Evolutionary conservation across 177 flowering plant species (phyloP).

Genomic region (Telopea speciosissima): DNA sequence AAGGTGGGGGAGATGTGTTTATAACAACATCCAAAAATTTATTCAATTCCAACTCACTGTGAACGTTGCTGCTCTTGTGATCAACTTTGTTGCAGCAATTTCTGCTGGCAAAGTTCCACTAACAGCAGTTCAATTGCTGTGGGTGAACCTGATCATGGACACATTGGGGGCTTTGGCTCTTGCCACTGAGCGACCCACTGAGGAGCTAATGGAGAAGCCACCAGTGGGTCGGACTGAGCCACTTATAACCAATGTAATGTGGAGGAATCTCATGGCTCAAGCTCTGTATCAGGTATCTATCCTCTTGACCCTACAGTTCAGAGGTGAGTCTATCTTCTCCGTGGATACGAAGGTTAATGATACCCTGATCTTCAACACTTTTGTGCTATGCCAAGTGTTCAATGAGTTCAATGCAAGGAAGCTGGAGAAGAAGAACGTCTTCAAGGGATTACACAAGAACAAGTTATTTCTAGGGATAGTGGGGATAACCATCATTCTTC

Average conservation of each 20-base stretch:
- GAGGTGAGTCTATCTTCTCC: constrained; percentile 33
- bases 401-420: constrained; percentile 42
- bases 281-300: constrained; percentile 37
- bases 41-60: constrained; percentile 22
- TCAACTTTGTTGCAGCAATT: constrained; percentile 19
- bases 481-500: constrained; percentile 31
- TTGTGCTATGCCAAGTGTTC: constrained; percentile 47
- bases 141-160: constrained; percentile 27
- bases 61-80: constrained; percentile 19
- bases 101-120: constrained; percentile 19
- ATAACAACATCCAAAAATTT: constrained; percentile 20
- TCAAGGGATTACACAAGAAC: constrained; percentile 31
- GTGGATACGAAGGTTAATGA: constrained; percentile 25
- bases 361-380: constrained; percentile 42
- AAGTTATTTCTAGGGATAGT: constrained; percentile 31
- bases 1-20: constrained; percentile 20
- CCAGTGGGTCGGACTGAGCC: constrained; percentile 17
- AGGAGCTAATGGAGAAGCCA: constrained; percentile 15
- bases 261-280: constrained; percentile 43
- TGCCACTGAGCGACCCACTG: constrained; percentile 17
- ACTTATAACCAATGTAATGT: constrained; percentile 31
- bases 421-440: constrained; percentile 39
- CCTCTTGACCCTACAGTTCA: constrained; percentile 31
- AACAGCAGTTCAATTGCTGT: constrained; percentile 16
- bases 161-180: constrained; percentile 22